Evolutionary conservation across 805 yeast genomes (phyloP).

Genomic region (Zygosaccharomyces lentus): DNA sequence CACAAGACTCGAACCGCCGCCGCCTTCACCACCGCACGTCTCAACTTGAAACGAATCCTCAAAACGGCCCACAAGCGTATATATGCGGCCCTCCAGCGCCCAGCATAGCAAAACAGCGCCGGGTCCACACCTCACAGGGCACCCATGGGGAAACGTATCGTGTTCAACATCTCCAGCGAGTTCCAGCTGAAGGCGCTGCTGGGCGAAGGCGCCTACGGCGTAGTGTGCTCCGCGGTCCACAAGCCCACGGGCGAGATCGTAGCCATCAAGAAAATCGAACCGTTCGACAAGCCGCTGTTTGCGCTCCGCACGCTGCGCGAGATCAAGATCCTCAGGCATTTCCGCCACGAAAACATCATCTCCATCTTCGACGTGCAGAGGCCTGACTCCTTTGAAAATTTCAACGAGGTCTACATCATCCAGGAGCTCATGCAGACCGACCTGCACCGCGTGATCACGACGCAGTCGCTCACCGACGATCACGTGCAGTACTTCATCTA

Average conservation of each 20-base stretch:
- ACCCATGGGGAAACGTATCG: constrained; percentile 43
- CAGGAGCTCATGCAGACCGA: constrained; percentile 90
- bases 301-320: constrained; percentile 87
- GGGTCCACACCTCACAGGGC: neutral
- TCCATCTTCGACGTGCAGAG: constrained; percentile 84
- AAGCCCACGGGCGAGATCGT: constrained; percentile 81
- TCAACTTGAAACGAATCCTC: constrained; percentile 7
- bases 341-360: constrained; percentile 90
- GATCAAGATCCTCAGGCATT: constrained; percentile 80
- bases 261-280: constrained; percentile 93
- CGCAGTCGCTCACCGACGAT: constrained; percentile 83
- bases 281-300: constrained; percentile 84
- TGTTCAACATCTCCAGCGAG: constrained; percentile 81
- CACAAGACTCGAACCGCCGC: constrained; percentile 3
- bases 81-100: neutral
- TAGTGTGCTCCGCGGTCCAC: constrained; percentile 86
- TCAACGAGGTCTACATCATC: constrained; percentile 82
- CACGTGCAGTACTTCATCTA: constrained; percentile 92
- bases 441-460: constrained; percentile 71
- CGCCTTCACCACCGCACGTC: neutral
- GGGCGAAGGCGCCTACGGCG: constrained; percentile 96
- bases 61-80: neutral
- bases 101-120: too few relatives aligned
- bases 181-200: constrained; percentile 80
- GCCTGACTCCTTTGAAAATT: constrained; percentile 69